A percentile compares a stretch with the other conserved stretches of the same genome.
Conservation (phyloP, 768 basidiomycete species). For the Agaricus subrufescens region DNA sequence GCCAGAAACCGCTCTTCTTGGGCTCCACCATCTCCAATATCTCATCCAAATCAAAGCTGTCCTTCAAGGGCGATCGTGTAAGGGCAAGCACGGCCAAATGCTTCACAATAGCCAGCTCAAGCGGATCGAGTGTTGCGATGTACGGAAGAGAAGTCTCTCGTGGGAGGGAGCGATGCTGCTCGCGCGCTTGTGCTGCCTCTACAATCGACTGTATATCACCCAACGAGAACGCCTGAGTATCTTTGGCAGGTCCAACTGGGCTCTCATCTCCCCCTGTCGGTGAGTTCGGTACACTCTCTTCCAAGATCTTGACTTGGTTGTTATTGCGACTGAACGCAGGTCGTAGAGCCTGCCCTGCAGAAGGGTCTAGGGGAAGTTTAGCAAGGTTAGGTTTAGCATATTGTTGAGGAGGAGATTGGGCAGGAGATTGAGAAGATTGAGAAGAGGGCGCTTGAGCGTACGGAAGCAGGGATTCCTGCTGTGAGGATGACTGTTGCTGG, state of each 20-base stretch:
- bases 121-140: constrained; percentile 75
- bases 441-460: constrained; percentile 22
- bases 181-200: constrained; percentile 86
- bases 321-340: constrained; percentile 75
- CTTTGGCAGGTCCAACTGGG: constrained; percentile 1
- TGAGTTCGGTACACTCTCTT: constrained; percentile 71
- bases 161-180: constrained; percentile 81
- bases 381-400: constrained; percentile 32
- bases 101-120: constrained; percentile 89
- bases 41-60: constrained; percentile 88
- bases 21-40: constrained; percentile 87
- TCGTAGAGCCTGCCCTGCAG: constrained; percentile 46
- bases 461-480: constrained; percentile 17
- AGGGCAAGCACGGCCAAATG: constrained; percentile 84
- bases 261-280: constrained; percentile 51
- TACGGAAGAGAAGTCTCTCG: constrained; percentile 75
- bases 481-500: constrained; percentile 17
- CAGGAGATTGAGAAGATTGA: constrained; percentile 16
- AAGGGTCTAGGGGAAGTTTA: constrained; percentile 36
- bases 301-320: constrained; percentile 85
- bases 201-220: constrained; percentile 93
- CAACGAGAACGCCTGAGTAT: constrained; percentile 52
- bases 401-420: constrained; percentile 33
- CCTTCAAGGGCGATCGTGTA: constrained; percentile 70
- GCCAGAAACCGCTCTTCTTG: constrained; percentile 95